Evolutionary conservation across 2,329 filamentous ascomycete genomes (phyloP), one percentile per base, ranked within the genome.

Genomic region (Didymella exigua): DNA sequence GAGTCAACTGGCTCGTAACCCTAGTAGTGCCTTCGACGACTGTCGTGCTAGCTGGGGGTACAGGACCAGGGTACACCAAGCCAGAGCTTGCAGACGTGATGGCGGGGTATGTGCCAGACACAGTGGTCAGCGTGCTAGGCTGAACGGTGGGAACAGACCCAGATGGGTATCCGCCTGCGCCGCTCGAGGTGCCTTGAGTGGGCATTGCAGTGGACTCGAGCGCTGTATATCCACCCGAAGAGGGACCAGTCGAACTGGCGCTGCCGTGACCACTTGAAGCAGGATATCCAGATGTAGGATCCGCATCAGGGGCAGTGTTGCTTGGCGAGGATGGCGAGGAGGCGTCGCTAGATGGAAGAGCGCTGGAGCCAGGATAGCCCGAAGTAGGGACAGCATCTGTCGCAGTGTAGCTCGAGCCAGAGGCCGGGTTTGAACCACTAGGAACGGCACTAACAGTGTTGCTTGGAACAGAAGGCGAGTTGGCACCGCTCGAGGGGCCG

Each of bases 1-100:
- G 54, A 27, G 62, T 69, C 52, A 67, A 37, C 54, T 62, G 59
- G 60, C 63, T 70, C 45, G 66, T 70, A 46, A 70, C 58, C 23
- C 55, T 58, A 58, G 59, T 65, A 49, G 66, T 69, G 47, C 58
- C 61, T 52, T 64, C 50, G 23, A 43, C 24, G 36, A 47, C 33
- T 21, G 60, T 57, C 10, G 60, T 63, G 49, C 49, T 60, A 26
- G 37, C 41, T 27, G 47, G 58, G 23, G 47, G 43, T 40, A 63
- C 53, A 7, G 44, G 26, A 14, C 45, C 40, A 3, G 59, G 45
- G 40, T 52, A 49, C n/a, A 24, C 41, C 16, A 58, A 59, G 19
- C 42, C 50, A 11, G 64, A 58, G 33, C 58, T 66, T n/a, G 30
- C 31, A 21, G 57, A 54, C 5, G 49, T 54, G 24, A 49, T 27